Evolutionary conservation across 73 alveolate species (phyloP), one percentile per base, ranked within the genome.

Genomic region (Blepharisma stoltei): DNA sequence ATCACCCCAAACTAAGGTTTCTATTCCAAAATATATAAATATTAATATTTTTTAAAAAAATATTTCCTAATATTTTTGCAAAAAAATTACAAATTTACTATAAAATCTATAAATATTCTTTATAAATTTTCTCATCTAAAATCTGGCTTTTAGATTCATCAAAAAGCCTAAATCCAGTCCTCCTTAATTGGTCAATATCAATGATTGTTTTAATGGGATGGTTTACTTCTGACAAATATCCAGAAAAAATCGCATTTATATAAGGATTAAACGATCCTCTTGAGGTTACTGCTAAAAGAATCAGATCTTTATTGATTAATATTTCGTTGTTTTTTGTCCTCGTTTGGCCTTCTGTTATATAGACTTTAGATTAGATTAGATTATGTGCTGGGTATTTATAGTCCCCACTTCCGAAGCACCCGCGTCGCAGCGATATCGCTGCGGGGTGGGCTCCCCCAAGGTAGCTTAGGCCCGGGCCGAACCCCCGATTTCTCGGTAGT

Each of bases 231-330:
- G n/a, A 8, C 38, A 60, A 38, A n/a, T 14, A 25, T 60, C 23
- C 23, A 14, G 49, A 1, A 25, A 60, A 60, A 38, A 60, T 38
- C 18, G 73, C 73, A 60, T 60, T 60, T 14, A 60, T 60, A 38
- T 14, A 60, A 60, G 23, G 18, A 60, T 60, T 60, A 25, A 60
- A 60, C n/a, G 49, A 20, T 14, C 73, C 73, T 60, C 73, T n/a
- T 14, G 73, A n/a, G 23, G 49, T 20, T n/a, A 60, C 73, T n/a
- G 73, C 73, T 25, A 60, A 25, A 20, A n/a, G 37, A n/a, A 60
- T 60, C 18, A 60, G 73, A 4, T 60, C 18, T 38, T 38, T 14
- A 25, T 60, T 60, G 46, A 60, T 60, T 1, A 60, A 60, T 1
- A 60, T 14, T 14, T n/a, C 23, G 46, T 60, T 60, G 46, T 60